These are phyloP conservation scores for Neofusicoccum sp. DNA, from an alignment of 2,329 filamentous ascomycete genomes.

Conservation along the genomic window DNA sequence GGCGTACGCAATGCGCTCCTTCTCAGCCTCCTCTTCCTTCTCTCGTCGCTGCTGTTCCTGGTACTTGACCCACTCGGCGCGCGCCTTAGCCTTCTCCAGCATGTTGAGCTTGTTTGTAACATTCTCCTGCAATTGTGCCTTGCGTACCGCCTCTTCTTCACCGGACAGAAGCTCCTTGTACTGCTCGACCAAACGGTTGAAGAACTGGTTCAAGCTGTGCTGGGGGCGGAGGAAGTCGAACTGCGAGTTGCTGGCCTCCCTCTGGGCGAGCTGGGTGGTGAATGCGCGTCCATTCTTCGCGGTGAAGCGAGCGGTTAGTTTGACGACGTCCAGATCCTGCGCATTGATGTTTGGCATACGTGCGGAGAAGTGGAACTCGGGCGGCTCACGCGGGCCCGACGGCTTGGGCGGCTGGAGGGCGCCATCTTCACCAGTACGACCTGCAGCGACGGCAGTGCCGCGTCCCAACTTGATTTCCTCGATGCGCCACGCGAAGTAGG, in stretches of 20 bases:
- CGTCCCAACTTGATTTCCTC: constrained; percentile 81
- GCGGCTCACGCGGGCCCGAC: constrained; percentile 78
- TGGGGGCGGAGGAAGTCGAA: constrained; percentile 95
- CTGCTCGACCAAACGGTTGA: constrained; percentile 87
- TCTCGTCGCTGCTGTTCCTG: constrained; percentile 82
- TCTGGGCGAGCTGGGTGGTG: constrained; percentile 84
- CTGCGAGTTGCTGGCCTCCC: constrained; percentile 86
- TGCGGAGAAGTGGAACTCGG: constrained; percentile 88
- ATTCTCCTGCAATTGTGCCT: constrained; percentile 71
- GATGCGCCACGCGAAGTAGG: constrained; percentile 89
- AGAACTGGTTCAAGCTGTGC: constrained; percentile 95
- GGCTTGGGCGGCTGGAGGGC: constrained; percentile 62
- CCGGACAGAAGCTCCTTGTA: constrained; percentile 77
- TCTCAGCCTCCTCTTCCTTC: constrained; percentile 83
- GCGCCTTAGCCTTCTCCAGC: constrained; percentile 75
- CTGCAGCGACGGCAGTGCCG: constrained; percentile 74
- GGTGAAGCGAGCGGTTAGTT: constrained; percentile 83
- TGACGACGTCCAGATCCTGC: constrained; percentile 74
- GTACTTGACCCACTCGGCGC: constrained; percentile 82
- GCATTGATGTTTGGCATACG: constrained; percentile 97
- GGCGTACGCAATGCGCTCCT: constrained; percentile 72
- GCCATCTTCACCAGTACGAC: constrained; percentile 64
- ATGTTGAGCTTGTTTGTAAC: constrained; percentile 76
- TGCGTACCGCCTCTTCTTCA: constrained; percentile 69
- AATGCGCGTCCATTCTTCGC: constrained; percentile 91